Evolutionary conservation across 768 basidiomycete genomes (phyloP), one percentile per base, ranked within the genome.

Genomic region (Tephrocybe sp.): DNA sequence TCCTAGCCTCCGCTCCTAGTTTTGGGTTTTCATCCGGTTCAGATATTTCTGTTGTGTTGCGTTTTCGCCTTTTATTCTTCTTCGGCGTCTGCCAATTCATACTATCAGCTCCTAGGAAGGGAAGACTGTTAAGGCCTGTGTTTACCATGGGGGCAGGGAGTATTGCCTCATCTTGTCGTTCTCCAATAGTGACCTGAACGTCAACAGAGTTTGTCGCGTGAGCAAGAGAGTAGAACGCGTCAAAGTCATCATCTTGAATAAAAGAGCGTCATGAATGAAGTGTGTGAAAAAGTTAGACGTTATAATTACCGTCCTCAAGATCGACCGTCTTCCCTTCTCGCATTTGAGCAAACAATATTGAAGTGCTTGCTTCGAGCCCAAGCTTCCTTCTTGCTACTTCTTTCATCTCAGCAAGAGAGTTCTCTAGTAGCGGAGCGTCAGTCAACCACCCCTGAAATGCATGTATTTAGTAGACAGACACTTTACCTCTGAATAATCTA

Each of bases 181-280:
- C 63, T 4, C 57, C 61, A 16, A 77, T 63, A 7, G 60, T 64
- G 2, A 82, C 69, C 47, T 72, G 63, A 22, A 78, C 70, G 43
- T 71, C 61, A 2, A 69, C 64, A 18, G 64, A 47, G 13, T 62
- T 62, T 3, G 60, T 57, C 8, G 70, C 59, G 44, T 65, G 67
- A 18, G 81, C 71, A 30, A 78, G 65, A 12, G 76, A 68, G 49
- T 69, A 65, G 64, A 91, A 88, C 1, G 87, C 88, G 46, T 85
- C 83, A 54, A 89, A 91, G 64, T 92, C 89, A 31, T 86, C 89
- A 36, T 89, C 89, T 92, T n/a, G n/a, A n/a, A n/a, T n/a, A n/a
- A 54, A 9, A 54, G 34, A 19, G 18, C 49, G 40, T 38, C 31
- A 47, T 16, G n/a, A 44, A 49, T 44, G 43, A 42, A 37, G 19